Base-by-base conservation (phyloP, 2,329 filamentous ascomycete species). In the Cladophialophora yegresii region DNA sequence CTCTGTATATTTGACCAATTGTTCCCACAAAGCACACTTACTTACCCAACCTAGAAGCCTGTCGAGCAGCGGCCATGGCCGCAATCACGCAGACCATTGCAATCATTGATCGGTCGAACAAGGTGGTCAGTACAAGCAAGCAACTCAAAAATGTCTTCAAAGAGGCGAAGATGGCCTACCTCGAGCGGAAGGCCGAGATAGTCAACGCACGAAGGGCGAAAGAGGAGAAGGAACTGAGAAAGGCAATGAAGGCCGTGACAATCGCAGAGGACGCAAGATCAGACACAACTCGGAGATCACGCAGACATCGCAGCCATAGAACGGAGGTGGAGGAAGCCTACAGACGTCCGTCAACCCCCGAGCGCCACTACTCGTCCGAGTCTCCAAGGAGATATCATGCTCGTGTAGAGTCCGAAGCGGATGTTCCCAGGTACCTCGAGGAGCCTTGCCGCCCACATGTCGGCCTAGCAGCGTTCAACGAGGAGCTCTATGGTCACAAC, bases 121-220 rank as follows among this genome's bases (percentile, higher is more conserved):
- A 96, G 79, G 88, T 96, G 57, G 91, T 96, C 72, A 93, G 88
- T 82, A 95, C 89, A 65, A 92, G 92, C 74, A 96, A 96, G 79
- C 91, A 96, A 72, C 82, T 98, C 26, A 85, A 96, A 73, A 89
- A 87, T 75, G 89, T 97, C 74, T 96, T 96, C 83, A 96, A 92
- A 76, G 92, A 97, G 75, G 93, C 93, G 68, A 92, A 91, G 75
- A 87, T 88, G 60, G 90, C 91, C 64, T 98, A 98, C 78, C 85
- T 88, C 63, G 91, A 96, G 73, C 91, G 91, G 74, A 96, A 96
- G 77, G 89, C 91, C 6, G 87, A 92, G 71, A 84, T 96, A 71
- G 87, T 87, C 75, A 86, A 88, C 22, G 86, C 91, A 70, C 85
- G 87, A 72, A 87, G 88, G 72, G 81, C 81, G 45, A 82, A 83